These are phyloP conservation scores for Colletotrichum zoysiae DNA, from an alignment of 2,329 filamentous ascomycete species.

Conservation along the genomic window DNA sequence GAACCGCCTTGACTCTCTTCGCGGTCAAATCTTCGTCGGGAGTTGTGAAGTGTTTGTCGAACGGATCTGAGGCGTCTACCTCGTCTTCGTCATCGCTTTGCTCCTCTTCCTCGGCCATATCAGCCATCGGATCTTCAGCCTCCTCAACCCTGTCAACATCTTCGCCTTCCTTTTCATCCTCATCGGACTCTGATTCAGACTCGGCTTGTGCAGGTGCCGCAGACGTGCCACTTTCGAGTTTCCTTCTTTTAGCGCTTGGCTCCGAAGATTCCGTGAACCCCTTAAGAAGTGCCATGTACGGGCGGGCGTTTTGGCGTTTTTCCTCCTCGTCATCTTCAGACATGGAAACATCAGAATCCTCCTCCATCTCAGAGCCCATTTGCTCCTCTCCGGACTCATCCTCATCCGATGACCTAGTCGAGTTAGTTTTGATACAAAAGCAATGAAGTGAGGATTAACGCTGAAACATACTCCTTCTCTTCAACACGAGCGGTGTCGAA, in stretches of 20 bases:
- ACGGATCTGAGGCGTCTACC: constrained; percentile 74
- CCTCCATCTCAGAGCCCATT: constrained; percentile 52
- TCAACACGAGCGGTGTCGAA: constrained; percentile 57
- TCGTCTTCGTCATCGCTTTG: constrained; percentile 44
- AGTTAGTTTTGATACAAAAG: constrained; percentile 3
- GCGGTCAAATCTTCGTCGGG: constrained; percentile 73
- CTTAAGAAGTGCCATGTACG: constrained; percentile 71
- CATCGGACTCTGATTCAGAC: constrained; percentile 42
- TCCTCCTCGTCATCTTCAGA: constrained; percentile 60
- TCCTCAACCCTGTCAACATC: constrained; percentile 42
- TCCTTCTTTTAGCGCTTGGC: constrained; percentile 68
- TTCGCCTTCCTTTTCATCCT: constrained; percentile 49
- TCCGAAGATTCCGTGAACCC: constrained; percentile 63
- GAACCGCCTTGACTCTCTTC: constrained; percentile 63
- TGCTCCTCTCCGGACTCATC: constrained; percentile 47
- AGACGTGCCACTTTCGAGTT: constrained; percentile 58
- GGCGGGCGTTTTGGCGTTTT: constrained; percentile 53
- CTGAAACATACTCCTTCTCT: constrained; percentile 53
- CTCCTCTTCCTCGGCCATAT: constrained; percentile 45
- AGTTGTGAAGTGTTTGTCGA: constrained; percentile 82
- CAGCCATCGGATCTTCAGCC: constrained; percentile 40
- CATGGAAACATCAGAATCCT: constrained; percentile 53
- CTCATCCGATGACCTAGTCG: constrained; percentile 42
- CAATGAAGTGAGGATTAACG: background rate
- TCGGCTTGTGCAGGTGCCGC: constrained; percentile 42